Evolutionary conservation across 371 early-diverging fungal genomes (phyloP).

Genomic region (Apophysomyces trapeziformis): DNA sequence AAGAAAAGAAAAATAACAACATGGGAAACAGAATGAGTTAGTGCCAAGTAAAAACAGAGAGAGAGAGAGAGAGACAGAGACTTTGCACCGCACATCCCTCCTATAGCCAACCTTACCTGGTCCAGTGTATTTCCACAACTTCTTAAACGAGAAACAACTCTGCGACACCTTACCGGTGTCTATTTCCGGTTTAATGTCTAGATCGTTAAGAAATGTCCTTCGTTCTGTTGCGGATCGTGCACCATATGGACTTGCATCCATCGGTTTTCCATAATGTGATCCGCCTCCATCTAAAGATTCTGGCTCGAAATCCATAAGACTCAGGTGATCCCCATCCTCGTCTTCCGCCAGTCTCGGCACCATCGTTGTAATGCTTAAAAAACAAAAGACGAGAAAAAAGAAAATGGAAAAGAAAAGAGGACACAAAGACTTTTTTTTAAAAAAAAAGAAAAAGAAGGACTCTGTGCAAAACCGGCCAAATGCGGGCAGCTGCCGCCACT

Average conservation of each 20-base stretch:
- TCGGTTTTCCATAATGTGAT: background rate
- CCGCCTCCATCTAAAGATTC: constrained; percentile 4
- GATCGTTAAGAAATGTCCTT: constrained; percentile 18
- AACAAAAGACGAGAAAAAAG: constrained; percentile 1
- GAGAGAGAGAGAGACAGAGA: too few relatives aligned
- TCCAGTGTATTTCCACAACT: constrained; percentile 59
- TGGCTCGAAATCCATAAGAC: constrained; percentile 6
- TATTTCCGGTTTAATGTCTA: constrained; percentile 50
- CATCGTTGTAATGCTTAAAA: constrained; percentile 7
- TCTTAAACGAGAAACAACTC: constrained; percentile 46
- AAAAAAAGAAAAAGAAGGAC: too few relatives aligned
- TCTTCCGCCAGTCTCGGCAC: constrained; percentile 4
- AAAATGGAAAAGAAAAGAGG: background rate
- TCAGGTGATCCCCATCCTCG: background rate
- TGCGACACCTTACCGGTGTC: constrained; percentile 42
- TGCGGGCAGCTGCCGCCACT: too few relatives aligned
- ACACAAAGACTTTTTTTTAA: background rate
- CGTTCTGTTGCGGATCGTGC: background rate
- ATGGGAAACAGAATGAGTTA: background rate
- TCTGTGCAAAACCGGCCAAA: too few relatives aligned
- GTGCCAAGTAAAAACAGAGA: too few relatives aligned
- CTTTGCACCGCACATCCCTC: too few relatives aligned
- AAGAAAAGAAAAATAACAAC: background rate
- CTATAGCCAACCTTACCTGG: constrained; percentile 41
- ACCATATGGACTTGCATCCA: background rate